Base-by-base conservation (phyloP, 805 yeast genomes). In the Starmera pachycereana region DNA sequence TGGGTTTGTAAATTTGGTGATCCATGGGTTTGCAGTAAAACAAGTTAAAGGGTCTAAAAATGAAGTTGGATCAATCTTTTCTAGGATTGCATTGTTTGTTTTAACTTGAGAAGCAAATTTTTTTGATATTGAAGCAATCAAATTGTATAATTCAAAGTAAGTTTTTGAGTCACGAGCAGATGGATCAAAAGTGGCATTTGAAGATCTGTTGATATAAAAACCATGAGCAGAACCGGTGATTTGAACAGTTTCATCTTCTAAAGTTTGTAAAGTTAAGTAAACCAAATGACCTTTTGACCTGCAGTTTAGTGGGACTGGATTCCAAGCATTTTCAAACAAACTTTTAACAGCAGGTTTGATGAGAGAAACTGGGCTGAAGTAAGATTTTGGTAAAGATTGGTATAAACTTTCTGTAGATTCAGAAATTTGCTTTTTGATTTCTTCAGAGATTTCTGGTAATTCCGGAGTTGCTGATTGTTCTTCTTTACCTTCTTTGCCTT, bases 211-310 rank as follows among this genome's bases (percentile, higher is more conserved):
- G 37, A 87, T 78, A 53, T 64, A 85, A 59, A 86, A 90, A 0
- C 98, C 98, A 34, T 80, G 61, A 35, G 77, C 71, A 41, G 80
- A 77, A 43, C 90, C 79, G 8, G 96, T 87, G 50, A 90, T 74
- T 51, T 85, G 82, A 59, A 71, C 74, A 27, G 73, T 72, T 55
- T 85, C 94, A 50, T 81, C 81, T 61, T 92, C 97, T 47, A 84
- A 65, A 36, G 96, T 84, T 51, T 76, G 80, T 33, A 78, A 68
- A 41, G 74, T 74, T 52, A 92, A 66, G 60, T 90, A 90, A 42
- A 82, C 66, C 50, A 89, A 66, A 54, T 89, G 95, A 22, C 97
- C 97, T 55, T 71, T 72, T n/a, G 62, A 42, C 49, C 66, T 72
- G 55, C 72, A 75, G 38, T 67, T 62, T 13, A 80, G 66, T 28